Percentiles rank a stretch among this genome's conserved stretches.
Conservation (phyloP, 1,284 basidiomycete genomes). For the Moesziomyces antarcticus region DNA sequence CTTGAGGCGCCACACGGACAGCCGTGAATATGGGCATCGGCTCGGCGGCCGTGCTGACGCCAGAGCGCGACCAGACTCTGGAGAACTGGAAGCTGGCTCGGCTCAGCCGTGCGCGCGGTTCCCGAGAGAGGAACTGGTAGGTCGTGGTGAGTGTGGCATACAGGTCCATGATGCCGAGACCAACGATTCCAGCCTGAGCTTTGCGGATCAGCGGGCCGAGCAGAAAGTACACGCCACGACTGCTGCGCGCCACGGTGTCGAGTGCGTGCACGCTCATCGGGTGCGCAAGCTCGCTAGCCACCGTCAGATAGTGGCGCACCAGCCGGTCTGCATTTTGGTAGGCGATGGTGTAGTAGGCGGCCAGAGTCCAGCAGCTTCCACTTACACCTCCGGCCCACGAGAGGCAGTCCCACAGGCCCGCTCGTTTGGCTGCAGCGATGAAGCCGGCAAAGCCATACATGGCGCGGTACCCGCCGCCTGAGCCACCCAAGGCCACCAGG, state of each 20-base stretch:
- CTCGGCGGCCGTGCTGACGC: constrained; percentile 32
- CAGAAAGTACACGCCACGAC: constrained; percentile 60
- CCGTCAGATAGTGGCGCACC: constrained; percentile 51
- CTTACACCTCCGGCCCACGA: constrained; percentile 65
- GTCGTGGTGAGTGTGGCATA: constrained; percentile 61
- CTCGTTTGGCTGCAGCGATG: constrained; percentile 56
- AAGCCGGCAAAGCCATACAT: constrained; percentile 60
- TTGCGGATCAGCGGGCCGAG: constrained; percentile 61
- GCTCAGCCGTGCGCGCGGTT: constrained; percentile 51
- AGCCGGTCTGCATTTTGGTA: constrained; percentile 49
- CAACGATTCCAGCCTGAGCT: constrained; percentile 51
- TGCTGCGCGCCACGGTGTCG: constrained; percentile 57
- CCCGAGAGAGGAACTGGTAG: constrained; percentile 56
- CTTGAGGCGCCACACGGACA: constrained; percentile 45
- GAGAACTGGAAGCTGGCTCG: constrained; percentile 63
- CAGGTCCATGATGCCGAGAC: constrained; percentile 65
- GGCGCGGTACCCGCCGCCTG: constrained; percentile 67
- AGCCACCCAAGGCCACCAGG: constrained; percentile 65
- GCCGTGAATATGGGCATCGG: constrained; percentile 64
- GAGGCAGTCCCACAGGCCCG: constrained; percentile 61
- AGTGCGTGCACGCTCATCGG: constrained; percentile 63
- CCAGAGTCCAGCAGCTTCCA: constrained; percentile 67
- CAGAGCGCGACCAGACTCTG: constrained; percentile 53
- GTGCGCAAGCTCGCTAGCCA: constrained; percentile 59
- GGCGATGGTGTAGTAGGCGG: constrained; percentile 57